Evolutionary conservation across 2,329 filamentous ascomycete species (phyloP), one percentile per base, ranked within the genome.

Genomic region (Fusarium succisae): DNA sequence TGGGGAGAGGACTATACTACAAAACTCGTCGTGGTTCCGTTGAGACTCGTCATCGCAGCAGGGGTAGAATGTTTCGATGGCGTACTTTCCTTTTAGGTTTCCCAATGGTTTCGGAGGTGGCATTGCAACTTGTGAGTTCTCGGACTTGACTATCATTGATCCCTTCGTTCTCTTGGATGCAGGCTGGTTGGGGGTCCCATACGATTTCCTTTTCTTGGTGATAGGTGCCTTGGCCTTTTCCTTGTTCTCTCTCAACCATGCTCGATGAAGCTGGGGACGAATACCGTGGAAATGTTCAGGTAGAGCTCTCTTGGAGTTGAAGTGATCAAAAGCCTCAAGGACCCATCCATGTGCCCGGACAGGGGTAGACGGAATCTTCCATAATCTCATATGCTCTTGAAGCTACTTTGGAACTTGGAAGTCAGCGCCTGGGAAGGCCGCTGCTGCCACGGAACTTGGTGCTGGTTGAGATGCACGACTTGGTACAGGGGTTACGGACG

Each of bases 171-270:
- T 64, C 47, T 65, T 60, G 9, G 20, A 20, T 17, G 26, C 32
- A 17, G 45, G 20, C 15, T 14, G 4, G 1, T 10, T 35, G 9
- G 9, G 8, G 1, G 4, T 13, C 2, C 3, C 4, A 3, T 48
- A n/a, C 15, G 28, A 24, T 18, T 51, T 38, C 13, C 24, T 15
- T 20, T 38, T 53, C 4, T 39, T 28, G 4, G 28, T 7, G 1
- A 3, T 9, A 0, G 17, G 12, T 24, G 8, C 6, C 8, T 30
- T 37, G 12, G 9, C 10, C 17, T 3, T 6, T 5, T 6, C 4
- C n/a, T 38, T 38, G 22, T n/a, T 32, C 18, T 63, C 24, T 4
- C 10, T 38, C 5, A 4, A 11, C 26, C 24, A 32, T 8, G 28
- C 45, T 12, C 3, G 20, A 11, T 15, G 9, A 8, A 63, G 22